phyloP scores from a whole-genome alignment of 352 stramenopile species.

The Thalassiosira mediterranea region DNA sequence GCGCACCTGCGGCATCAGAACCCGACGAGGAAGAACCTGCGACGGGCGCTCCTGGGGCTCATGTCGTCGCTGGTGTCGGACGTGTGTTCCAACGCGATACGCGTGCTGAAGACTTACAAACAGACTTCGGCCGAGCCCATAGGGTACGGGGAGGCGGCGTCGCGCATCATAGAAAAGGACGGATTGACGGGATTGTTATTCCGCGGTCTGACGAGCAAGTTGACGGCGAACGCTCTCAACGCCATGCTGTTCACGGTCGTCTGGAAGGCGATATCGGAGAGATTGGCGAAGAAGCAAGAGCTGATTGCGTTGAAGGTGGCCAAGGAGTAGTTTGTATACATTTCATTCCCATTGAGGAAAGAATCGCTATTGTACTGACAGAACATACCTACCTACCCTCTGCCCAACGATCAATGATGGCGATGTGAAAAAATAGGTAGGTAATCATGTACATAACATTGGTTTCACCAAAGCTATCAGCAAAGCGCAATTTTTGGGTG shows the following conservation, averaged over 20 bases:
- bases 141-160: slow-evolving; percentile 66
- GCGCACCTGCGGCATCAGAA: slow-evolving; percentile 52
- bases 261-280: slow-evolving; percentile 54
- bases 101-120: slow-evolving; percentile 85
- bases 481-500: no score
- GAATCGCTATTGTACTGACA: slow-evolving; percentile 1
- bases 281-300: slow-evolving; percentile 26
- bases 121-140: slow-evolving; percentile 51
- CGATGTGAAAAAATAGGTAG: no score
- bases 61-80: slow-evolving; percentile 75
- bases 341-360: no score
- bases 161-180: slow-evolving; percentile 70
- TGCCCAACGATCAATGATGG: no score
- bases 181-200: slow-evolving; percentile 79
- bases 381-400: neutral
- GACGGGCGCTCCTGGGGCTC: slow-evolving; percentile 73
- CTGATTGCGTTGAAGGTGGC: neutral
- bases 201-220: slow-evolving; percentile 71
- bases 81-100: slow-evolving; percentile 75
- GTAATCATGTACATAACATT: no score
- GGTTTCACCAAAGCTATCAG: no score
- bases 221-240: slow-evolving; percentile 81
- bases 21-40: slow-evolving; percentile 40
- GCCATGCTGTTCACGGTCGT: slow-evolving; percentile 82
- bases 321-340: no score